These are phyloP conservation scores for Euryodendron excelsum DNA, from an alignment of 148 eudicot genomes.

Conservation along the genomic window DNA sequence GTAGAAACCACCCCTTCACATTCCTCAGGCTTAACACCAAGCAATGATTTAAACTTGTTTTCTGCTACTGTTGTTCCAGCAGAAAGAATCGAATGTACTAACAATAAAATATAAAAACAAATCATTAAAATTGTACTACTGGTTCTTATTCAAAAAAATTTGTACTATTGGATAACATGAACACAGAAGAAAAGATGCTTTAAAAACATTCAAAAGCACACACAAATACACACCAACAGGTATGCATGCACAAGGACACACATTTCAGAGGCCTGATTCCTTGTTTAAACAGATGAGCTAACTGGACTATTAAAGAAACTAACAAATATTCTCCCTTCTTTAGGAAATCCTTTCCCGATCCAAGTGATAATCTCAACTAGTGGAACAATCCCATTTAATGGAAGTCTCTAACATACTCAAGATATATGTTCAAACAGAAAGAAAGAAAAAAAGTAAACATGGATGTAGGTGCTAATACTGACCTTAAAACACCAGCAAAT, in stretches of 20 bases:
- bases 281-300: background rate
- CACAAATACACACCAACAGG: background rate
- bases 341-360: background rate
- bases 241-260: background rate
- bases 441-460: background rate
- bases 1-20: background rate
- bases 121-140: background rate
- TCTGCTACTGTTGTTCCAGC: background rate
- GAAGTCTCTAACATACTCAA: background rate
- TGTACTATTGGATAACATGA: background rate
- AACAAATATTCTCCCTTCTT: background rate
- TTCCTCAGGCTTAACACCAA: background rate
- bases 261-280: background rate
- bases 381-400: background rate
- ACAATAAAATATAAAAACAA: background rate
- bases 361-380: background rate
- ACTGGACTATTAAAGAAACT: background rate
- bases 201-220: background rate
- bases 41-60: background rate
- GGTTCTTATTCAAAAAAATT: too few relatives aligned
- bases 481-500: constrained; percentile 87
- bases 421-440: background rate
- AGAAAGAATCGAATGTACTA: background rate
- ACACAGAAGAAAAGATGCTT: background rate
- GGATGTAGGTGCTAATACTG: constrained; percentile 13